Evolutionary conservation across 2,329 filamentous ascomycete genomes (phyloP), one percentile per base, ranked within the genome.

Genomic region (Bipolaris zeicola): DNA sequence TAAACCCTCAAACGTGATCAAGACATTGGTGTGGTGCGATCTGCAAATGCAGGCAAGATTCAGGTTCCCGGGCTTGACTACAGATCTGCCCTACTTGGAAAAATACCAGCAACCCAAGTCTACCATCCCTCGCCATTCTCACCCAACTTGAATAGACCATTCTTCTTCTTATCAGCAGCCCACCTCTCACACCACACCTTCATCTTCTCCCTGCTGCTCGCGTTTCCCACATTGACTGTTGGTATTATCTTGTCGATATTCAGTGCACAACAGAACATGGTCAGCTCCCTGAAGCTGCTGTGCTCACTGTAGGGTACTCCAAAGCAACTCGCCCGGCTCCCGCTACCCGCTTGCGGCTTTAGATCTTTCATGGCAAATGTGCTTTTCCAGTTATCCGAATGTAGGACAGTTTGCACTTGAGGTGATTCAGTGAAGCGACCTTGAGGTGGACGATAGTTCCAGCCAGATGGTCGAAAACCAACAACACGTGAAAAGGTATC

Each of bases 261-360:
- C 74, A 99, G 74, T 18, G 89, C 86, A 82, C 95, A 95, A 65
- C 94, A 86, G 72, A 99, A 99, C 84, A 98, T 89, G 0, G 92
- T 94, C 71, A 99, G 77, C 80, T 99, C 95, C 38, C 94, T 84
- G 72, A 99, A 99, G 60, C 91, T 96, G 74, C 90, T 95, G 75
- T 99, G 95, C 78, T 99, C 95, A 49, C 89, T 93, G 73, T 99
- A 99, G 2, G 95, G 95, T 2, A 98, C 95, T 0, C 92, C 93
- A 66, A 96, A 96, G 74, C 92, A 97, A 74, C 89, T 89, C 36
- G 90, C 90, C 66, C 94, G 88, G 45, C 84, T 84, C 3, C 90
- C 93, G 76, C 90, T 93, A 3, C 95, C 95, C 3, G 92, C 84
- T 77, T 96, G 92, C 0, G 92, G 89, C 0, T 87, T 82, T 38